Base-by-base conservation (phyloP, 768 basidiomycete genomes). In the Boletus subcaerulescens region DNA sequence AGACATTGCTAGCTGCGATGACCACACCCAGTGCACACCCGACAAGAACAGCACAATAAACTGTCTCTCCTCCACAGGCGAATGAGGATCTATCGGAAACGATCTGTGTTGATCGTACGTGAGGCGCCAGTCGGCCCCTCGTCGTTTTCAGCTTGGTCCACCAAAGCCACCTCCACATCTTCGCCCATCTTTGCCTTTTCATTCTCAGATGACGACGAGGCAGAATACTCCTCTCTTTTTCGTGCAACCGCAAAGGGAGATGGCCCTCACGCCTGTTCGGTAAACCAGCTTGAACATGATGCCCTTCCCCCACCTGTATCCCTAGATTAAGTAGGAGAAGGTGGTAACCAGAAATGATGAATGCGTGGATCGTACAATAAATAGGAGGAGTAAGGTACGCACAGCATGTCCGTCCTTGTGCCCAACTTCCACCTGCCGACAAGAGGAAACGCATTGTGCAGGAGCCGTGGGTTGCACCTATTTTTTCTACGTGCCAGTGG, bases 401-500 rank as follows among this genome's bases (percentile, higher is more conserved):
- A 79, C 65, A 9, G 74, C 73, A 54, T 81, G 80, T 1, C 86
- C 86, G 52, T 85, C 85, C 55, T 74, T 68, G 10, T 78, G 74
- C 1, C 76, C 76, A 8, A 81, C 77, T 17, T 31, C 17, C 31
- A 46, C 33, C 13, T 46, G 13, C 45, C 32, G 11, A n/a, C n/a
- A 7, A 59, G 57, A 5, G 80, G 65, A 18, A 47, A 36, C 24
- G 11, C 1, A 55, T 56, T 26, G 45, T 55, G 18, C 58, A 24
- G 11, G 31, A 35, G 46, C 48, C 57, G 52, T 44, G 33, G 11
- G 51, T 38, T 22, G 48, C 32, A 33, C 60, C 22, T 24, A 24
- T 3, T 24, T 98, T 98, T 70, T 97, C 93, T 56, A 98, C 83
- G 68, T 96, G n/a, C n/a, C n/a, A n/a, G n/a, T n/a, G 77, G 82